Base-by-base conservation (phyloP, 495 filamentous ascomycete genomes). In the Umbilicaria muhlenbergii region DNA sequence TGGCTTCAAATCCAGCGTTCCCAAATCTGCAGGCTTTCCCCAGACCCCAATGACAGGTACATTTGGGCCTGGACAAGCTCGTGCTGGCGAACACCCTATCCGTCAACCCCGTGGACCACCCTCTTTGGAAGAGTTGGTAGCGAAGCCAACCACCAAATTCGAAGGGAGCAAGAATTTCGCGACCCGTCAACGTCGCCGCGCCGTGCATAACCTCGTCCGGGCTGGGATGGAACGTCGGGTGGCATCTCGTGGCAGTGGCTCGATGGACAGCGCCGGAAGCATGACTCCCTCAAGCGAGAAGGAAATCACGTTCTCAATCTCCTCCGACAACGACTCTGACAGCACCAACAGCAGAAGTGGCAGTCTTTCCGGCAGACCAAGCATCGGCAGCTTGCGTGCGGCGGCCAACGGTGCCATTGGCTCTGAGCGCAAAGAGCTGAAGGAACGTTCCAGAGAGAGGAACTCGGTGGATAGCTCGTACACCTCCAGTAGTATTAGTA, bases 111-210 rank as follows among this genome's bases (percentile, higher is more conserved):
- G 87, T 54, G 87, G 87, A 28, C 91, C 91, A 14, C 92, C 92
- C 5, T 75, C 83, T 2, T 69, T 96, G 36, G 92, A 99, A 50
- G 89, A 99, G 60, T 77, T 99, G 44, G 72, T 80, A 47, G 76
- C 80, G 19, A 88, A 86, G 62, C 91, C 91, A 5, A 99, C 91
- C 4, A 79, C 85, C 37, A 94, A 87, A 63, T 79, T 91, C 49
- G 89, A 94, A 54, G 91, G 92, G 32, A 94, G 89, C 76, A 93
- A 94, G 73, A 99, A 99, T 65, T 99, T 99, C 62, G 80, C 84
- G 15, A 80, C 86, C 31, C 89, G 89, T 49, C 87, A 91, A 54
- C 87, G 91, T 39, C 87, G 89, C 48, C 83, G 81, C 52, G 92
- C 92, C 13, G 77, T 98, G 36, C 80, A 82, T 65, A 94, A 84